Conservation (phyloP, 345 rosid genomes). For the Barbarea vulgaris region DNA sequence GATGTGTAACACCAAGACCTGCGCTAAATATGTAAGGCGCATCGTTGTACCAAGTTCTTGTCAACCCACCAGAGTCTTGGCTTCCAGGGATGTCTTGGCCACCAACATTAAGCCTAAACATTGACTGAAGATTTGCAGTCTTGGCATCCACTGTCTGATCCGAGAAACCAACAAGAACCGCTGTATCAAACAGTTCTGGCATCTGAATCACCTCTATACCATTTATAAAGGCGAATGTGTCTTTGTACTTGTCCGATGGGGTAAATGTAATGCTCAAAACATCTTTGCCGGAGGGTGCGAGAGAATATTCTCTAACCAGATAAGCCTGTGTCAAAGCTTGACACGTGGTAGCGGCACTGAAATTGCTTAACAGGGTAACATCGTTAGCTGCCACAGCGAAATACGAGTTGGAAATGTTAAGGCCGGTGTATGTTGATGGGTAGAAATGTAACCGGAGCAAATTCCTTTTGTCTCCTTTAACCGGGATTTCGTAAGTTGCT, state of each 20-base stretch:
- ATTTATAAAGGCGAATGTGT: constrained; percentile 65
- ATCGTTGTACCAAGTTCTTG: constrained; percentile 75
- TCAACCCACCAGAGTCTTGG: constrained; percentile 57
- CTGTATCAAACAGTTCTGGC: constrained; percentile 58
- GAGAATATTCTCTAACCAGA: constrained; percentile 62
- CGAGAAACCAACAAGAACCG: constrained; percentile 55
- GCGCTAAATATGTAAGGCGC: constrained; percentile 59
- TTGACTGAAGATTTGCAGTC: constrained; percentile 50
- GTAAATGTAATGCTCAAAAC: constrained; percentile 51
- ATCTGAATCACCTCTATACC: constrained; percentile 67
- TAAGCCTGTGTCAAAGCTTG: constrained; percentile 70
- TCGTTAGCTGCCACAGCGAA: constrained; percentile 56
- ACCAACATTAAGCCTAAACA: constrained; percentile 72
- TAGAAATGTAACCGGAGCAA: constrained; percentile 64
- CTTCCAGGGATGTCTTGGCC: constrained; percentile 62
- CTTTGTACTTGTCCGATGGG: constrained; percentile 50
- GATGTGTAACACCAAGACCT: constrained; percentile 46
- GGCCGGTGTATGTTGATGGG: constrained; percentile 56
- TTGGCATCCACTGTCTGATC: constrained; percentile 44
- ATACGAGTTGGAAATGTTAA: constrained; percentile 54
- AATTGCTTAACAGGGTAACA: constrained; percentile 61
- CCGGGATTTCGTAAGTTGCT: constrained; percentile 55
- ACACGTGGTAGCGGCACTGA: constrained; percentile 70
- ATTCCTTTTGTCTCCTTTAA: constrained; percentile 46
- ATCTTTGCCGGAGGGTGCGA: constrained; percentile 45